Base-by-base conservation (phyloP, 768 basidiomycete genomes). In the Lentinus brumalis region DNA sequence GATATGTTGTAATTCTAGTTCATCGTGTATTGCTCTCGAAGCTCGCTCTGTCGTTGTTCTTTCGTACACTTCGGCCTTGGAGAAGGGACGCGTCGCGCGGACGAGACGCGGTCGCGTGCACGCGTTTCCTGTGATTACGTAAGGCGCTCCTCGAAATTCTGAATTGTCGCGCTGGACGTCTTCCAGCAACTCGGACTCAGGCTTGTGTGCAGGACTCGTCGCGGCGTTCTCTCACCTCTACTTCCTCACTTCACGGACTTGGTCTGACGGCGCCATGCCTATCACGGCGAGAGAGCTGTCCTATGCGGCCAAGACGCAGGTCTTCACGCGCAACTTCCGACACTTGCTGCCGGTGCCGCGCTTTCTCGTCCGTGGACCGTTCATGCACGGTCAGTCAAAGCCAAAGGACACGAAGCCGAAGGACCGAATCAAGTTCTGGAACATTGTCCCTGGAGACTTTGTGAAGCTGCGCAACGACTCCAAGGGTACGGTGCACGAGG, bases 351-450 rank as follows among this genome's bases (percentile, higher is more conserved):
- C 82, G 57, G 77, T 88, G 49, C 86, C 87, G n/a, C 81, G 82
- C 60, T 74, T 77, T 62, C 84, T 81, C 79, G 53, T 73, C 55
- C 56, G 57, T 16, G 57, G 57, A 1, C 61, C 61, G 18, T 51
- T 55, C 26, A 8, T 59, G 47, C 52, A 53, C 31, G 61, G 61
- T 4, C 78, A 81, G 67, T 77, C 79, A 53, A 70, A 69, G 62
- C 75, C 77, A 14, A 89, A 89, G 70, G 81, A 82, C 42, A 85
- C 83, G 47, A 79, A 81, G 12, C 81, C 83, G 11, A 79, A 80
- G 59, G 87, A 92, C 67, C 81, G 92, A 50, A 89, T 94, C 54
- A 89, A 91, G 71, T 85, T 84, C 70, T 94, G 92, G 92, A 94
- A 94, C 69, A 83, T 94, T 61, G 87, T 92, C 38, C 91, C 93